Evolutionary conservation across 495 filamentous ascomycete species (phyloP), one percentile per base, ranked within the genome.

Genomic region (Corynascus novoguineensis): DNA sequence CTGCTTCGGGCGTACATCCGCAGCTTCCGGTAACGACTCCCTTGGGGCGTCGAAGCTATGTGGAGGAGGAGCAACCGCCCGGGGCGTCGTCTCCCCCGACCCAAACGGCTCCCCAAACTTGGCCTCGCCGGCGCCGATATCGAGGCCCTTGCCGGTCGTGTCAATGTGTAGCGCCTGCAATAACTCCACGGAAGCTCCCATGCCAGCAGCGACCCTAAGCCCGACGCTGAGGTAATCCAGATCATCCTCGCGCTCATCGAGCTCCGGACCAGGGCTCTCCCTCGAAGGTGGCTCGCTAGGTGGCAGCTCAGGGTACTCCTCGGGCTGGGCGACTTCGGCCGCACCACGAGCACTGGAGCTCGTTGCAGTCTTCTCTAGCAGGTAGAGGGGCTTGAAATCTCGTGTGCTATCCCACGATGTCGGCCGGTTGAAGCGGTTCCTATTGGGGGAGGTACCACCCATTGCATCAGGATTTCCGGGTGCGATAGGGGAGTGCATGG

Each of bases 331-430:
- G n/a, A n/a, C 17, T 2, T 17, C 37, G 10, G 37, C 14, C 7
- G 37, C 10, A 21, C 37, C 37, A n/a, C 21, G 15, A 1, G 37
- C 37, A 17, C 37, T 41, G 15, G 37, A 44, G 41, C 68, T 55
- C 15, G 61, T 19, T 12, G 37, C 37, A n/a, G 37, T 70, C 38
- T 73, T 74, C 48, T 81, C 76, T 9, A 80, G 64, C 15, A 82
- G 71, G 49, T 64, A 71, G 9, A 82, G 58, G 24, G 80, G 80
- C 63, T 73, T 76, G 55, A 76, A 41, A n/a, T 75, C 55, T 76
- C 76, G 38, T 71, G 73, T 19, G 14, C 68, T 65, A 41, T 80
- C 78, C 78, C 78, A 81, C 9, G 74, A 78, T 15, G 61, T 80
- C 0, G 79, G 79, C 0, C 78, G 68, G 19, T 69, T 46, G 15